Evolutionary conservation across 2,329 filamentous ascomycete species (phyloP).

Genomic region (Aspergillus piperis): DNA sequence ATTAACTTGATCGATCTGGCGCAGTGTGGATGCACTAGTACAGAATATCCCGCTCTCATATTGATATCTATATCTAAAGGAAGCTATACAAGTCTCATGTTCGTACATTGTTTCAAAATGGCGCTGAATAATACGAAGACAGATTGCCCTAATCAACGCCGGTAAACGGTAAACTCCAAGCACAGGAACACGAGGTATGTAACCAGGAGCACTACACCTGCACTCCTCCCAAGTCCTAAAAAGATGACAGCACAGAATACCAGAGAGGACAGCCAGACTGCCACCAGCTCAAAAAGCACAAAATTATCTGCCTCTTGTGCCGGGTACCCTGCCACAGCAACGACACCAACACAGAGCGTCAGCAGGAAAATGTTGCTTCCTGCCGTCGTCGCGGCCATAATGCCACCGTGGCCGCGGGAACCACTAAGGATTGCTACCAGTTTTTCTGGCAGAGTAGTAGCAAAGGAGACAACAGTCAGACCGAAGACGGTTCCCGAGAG

Average conservation of each 20-base stretch:
- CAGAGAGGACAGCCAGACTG: slow-evolving; percentile 24
- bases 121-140: too few relatives aligned
- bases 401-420: slow-evolving; percentile 49
- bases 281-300: slow-evolving; percentile 27
- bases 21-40: too few relatives aligned
- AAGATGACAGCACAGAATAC: slow-evolving; percentile 19
- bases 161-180: slow-evolving; percentile 34
- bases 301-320: slow-evolving; percentile 17
- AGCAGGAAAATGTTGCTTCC: slow-evolving; percentile 59
- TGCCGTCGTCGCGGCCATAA: slow-evolving; percentile 55
- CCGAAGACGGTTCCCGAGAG: slow-evolving; percentile 53
- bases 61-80: too few relatives aligned
- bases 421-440: slow-evolving; percentile 54
- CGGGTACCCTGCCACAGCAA: slow-evolving; percentile 17
- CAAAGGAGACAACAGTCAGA: slow-evolving; percentile 52
- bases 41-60: too few relatives aligned
- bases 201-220: slow-evolving; percentile 31
- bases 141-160: not conserved
- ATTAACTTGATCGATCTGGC: too few relatives aligned
- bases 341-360: slow-evolving; percentile 49
- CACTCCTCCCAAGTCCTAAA: slow-evolving; percentile 12
- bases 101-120: too few relatives aligned
- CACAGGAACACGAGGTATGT: slow-evolving; percentile 38
- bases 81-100: too few relatives aligned
- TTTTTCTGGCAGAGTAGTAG: slow-evolving; percentile 58